Percentiles rank a stretch among this genome's conserved stretches.
Evolutionary conservation across 257 asterid genomes (phyloP).

Genomic region (Striga asiatica): DNA sequence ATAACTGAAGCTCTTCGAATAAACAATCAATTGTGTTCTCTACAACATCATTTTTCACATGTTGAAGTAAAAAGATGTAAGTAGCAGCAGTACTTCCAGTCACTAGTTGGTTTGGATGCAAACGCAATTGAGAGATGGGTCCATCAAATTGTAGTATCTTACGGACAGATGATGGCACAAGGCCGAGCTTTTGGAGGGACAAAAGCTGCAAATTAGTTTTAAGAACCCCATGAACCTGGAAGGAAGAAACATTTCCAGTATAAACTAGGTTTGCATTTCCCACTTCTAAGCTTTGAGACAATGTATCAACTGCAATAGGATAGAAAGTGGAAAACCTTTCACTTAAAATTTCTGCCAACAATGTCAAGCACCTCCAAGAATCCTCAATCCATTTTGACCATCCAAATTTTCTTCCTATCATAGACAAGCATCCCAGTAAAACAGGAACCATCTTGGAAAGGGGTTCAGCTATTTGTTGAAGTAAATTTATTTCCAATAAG

Average conservation of each 20-base stretch:
- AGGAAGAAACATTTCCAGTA: slow-evolving; percentile 40
- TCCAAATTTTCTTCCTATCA: slow-evolving; percentile 83
- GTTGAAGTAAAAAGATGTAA: slow-evolving; percentile 83
- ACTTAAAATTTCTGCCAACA: slow-evolving; percentile 90
- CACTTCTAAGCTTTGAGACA: slow-evolving; percentile 77
- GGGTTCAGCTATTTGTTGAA: slow-evolving; percentile 72
- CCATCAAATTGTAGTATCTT: slow-evolving; percentile 57
- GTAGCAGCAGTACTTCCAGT: slow-evolving; percentile 92
- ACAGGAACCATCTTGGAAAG: slow-evolving; percentile 83
- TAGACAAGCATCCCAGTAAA: slow-evolving; percentile 66
- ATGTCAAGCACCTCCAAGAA: slow-evolving; percentile 97
- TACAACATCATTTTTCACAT: slow-evolving; percentile 58
- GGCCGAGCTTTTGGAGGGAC: slow-evolving; percentile 92
- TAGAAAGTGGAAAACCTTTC: slow-evolving; percentile 74
- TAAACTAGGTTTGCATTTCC: slow-evolving; percentile 28
- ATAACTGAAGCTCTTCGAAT: slow-evolving; percentile 62
- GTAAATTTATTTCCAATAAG: slow-evolving; percentile 82
- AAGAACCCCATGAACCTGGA: slow-evolving; percentile 93
- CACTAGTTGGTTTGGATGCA: slow-evolving; percentile 91
- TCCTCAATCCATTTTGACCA: slow-evolving; percentile 95
- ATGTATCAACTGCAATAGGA: slow-evolving; percentile 61
- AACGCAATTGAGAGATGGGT: slow-evolving; percentile 76
- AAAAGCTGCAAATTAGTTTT: slow-evolving; percentile 86
- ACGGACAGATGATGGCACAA: slow-evolving; percentile 60
- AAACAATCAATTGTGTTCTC: slow-evolving; percentile 52